Evolutionary conservation across 2,329 filamentous ascomycete genomes (phyloP), one percentile per base, ranked within the genome.

Genomic region (Talaromyces verruculosus): DNA sequence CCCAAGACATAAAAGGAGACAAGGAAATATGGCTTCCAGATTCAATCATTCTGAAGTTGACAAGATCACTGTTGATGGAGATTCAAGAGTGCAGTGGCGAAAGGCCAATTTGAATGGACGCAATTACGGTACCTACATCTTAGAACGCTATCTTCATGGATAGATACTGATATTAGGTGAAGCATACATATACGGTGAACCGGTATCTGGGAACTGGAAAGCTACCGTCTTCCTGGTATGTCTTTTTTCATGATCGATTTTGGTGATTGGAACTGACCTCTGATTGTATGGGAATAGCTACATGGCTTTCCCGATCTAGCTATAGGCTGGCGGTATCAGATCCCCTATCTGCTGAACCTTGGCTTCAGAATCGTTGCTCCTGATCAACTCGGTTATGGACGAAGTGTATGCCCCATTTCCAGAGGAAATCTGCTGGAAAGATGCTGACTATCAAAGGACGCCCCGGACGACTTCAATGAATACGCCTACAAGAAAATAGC

Each of bases 301-400:
- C 90, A 93, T 78, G 93, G 93, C 70, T 96, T 89, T 80, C 93
- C 93, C 0, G 93, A 97, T 78, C 79, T 95, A 19, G 87, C 87
- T 8, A 88, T 93, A 74, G 92, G 90, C 74, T 98, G 94, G 94
- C 89, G 93, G 68, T 89, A 91, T 78, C 93, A 97, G 78, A 90
- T 97, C 67, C 93, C 93, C 0, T 79, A 87, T 71, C 84, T 98
- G 25, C 78, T 90, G 39, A 84, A 88, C 5, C 82, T 92, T 65
- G 90, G 89, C 25, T 86, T 94, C 69, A 87, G 90, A 65, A 92
- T 97, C 64, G 87, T 98, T 28, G 91, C 88, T 11, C 91, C 92
- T 0, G 92, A 97, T 78, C 89, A 93, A 83, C 85, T 96, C 71
- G 94, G 94, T 68, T 98, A 95, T 76, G 91, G 91, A 30, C 85